phyloP scores from a whole-genome alignment of 2,329 filamentous ascomycete species.

The Moelleriella libera region DNA sequence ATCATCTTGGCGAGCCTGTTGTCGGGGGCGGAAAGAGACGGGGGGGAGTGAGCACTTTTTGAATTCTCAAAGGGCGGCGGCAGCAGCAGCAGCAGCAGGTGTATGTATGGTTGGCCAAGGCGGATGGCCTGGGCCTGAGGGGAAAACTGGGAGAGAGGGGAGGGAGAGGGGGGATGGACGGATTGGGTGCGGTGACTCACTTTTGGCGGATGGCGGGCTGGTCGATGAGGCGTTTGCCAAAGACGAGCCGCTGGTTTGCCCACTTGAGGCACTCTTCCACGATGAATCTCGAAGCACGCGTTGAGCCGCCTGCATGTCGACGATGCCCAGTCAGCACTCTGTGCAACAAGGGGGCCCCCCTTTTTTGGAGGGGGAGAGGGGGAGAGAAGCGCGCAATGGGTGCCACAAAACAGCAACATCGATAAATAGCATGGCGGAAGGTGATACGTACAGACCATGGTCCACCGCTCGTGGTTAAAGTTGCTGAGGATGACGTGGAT shows the following conservation, averaged over 20 bases:
- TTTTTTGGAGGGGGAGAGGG: too few relatives aligned
- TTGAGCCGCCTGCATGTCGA: conserved; percentile 30
- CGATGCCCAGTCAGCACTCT: neutral
- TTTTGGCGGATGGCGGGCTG: conserved; percentile 76
- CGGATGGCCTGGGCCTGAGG: too few relatives aligned
- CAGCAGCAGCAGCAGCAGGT: too few relatives aligned
- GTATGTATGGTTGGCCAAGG: too few relatives aligned
- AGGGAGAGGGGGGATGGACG: conserved; percentile 1
- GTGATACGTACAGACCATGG: conserved; percentile 46
- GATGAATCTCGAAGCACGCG: conserved; percentile 51
- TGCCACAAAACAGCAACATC: too few relatives aligned
- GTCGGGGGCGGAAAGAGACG: neutral
- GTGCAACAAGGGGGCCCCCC: conserved; percentile 1
- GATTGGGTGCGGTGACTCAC: conserved; percentile 21
- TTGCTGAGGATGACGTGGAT: conserved; percentile 75
- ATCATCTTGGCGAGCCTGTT: conserved; percentile 72
- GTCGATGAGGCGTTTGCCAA: conserved; percentile 67
- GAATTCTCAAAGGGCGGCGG: neutral
- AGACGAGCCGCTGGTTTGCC: conserved; percentile 75
- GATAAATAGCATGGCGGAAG: neutral
- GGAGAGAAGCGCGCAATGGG: too few relatives aligned
- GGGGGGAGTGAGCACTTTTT: neutral
- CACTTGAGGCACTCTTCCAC: conserved; percentile 81
- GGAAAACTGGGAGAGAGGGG: neutral
- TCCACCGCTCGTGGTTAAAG: conserved; percentile 80